Percentiles rank a stretch among this genome's conserved stretches.
Conservation (phyloP, 192 early-diverging fungal genomes). For the Gryganskiella cystojenkinii region DNA sequence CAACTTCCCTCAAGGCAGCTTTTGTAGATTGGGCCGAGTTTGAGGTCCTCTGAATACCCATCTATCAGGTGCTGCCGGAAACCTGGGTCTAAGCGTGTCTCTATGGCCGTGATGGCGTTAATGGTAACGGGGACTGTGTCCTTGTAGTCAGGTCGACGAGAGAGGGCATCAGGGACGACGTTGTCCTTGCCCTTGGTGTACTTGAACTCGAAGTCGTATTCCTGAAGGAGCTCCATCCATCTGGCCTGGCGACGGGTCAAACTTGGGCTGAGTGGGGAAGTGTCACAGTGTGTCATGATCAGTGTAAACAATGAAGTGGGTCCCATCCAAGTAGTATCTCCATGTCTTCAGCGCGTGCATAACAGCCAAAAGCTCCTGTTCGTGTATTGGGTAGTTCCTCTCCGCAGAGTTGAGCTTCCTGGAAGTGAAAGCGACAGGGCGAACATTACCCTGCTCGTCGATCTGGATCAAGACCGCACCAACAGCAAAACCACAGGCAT, state of each 20-base stretch:
- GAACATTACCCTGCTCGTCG: slow-evolving; percentile 16
- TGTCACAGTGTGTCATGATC: slow-evolving; percentile 55
- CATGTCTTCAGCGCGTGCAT: slow-evolving; percentile 48
- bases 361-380: slow-evolving; percentile 59
- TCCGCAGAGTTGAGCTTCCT: slow-evolving; percentile 38
- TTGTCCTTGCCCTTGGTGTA: slow-evolving; percentile 39
- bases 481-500: slow-evolving; percentile 54
- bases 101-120: not conserved
- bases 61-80: too few relatives aligned
- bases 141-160: slow-evolving; percentile 22
- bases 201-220: slow-evolving; percentile 26
- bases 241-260: slow-evolving; percentile 14
- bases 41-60: too few relatives aligned
- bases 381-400: slow-evolving; percentile 39
- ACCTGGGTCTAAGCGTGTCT: too few relatives aligned
- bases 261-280: slow-evolving; percentile 52
- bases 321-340: slow-evolving; percentile 42
- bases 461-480: slow-evolving; percentile 54
- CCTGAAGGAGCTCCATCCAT: slow-evolving; percentile 28
- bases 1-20: too few relatives aligned
- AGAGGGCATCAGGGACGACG: slow-evolving; percentile 46
- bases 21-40: too few relatives aligned
- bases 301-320: slow-evolving; percentile 37
- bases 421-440: slow-evolving; percentile 46
- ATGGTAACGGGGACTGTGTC: not conserved